Evolutionary conservation across 371 early-diverging fungal genomes (phyloP), one percentile per base, ranked within the genome.

Genomic region (Mucor piriformis): DNA sequence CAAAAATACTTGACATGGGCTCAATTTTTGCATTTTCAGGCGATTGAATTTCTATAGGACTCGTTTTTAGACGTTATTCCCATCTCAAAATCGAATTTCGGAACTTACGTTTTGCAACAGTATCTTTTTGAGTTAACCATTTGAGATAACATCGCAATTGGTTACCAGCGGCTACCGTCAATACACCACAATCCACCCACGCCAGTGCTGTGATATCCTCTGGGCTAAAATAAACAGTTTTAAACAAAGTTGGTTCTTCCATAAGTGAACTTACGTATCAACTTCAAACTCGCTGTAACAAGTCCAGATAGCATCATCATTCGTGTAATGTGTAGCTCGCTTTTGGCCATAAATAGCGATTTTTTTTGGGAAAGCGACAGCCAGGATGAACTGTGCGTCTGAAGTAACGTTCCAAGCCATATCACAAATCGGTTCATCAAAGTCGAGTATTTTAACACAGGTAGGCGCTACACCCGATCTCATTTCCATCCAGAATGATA

Each of bases 371-470:
- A 76, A 72, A 4, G 85, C 88, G 16, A 91, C 77, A 7, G 89
- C 90, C 12, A 93, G 69, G 23, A 91, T 66, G 42, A 80, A 83
- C 47, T 90, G 87, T 0, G 88, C 92, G 60, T 90, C 90, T 1
- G 88, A 83, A 3, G 91, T 83, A 13, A 89, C 69, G 64, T 81
- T 79, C 92, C 91, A 91, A 37, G 85, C 88, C 27, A 90, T 54
- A 50, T 77, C 88, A 10, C 70, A 64, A 23, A 54, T 61, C 11
- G 48, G 64, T 69, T 74, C 64, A 71, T 61, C 42, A 42, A 78
- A 74, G 1, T 49, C 16, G n/a, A 74, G 40, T 1, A 49, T 42
- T 25, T 56, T 58, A n/a, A 58, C 54, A n/a, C 66, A 42, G 8
- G 8, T 33, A 2, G 76, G 74, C 18, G 67, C 58, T 6, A 63